A percentile compares a stretch with the other conserved stretches of the same genome.
Evolutionary conservation across 352 stramenopile species (phyloP).

Genomic region (Globisporangium camurandrum): DNA sequence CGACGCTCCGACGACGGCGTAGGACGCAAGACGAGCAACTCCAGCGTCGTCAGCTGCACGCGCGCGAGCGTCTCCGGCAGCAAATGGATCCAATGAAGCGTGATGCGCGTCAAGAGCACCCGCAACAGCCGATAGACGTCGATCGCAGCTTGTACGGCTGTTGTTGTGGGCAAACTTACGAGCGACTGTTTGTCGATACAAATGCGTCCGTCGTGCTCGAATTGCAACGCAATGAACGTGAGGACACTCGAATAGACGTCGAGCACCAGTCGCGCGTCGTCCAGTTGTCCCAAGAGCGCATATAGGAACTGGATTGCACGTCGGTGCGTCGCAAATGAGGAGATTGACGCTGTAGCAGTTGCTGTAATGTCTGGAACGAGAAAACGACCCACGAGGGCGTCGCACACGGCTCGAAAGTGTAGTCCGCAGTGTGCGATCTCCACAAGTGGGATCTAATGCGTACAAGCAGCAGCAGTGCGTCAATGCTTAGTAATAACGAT

Average conservation of each 20-base stretch:
- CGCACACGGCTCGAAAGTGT: slow-evolving; percentile 24
- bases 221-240: slow-evolving; percentile 25
- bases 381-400: slow-evolving; percentile 25
- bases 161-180: slow-evolving; percentile 5
- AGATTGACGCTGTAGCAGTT: too few relatives aligned
- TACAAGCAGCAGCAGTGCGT: background rate
- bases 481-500: too few relatives aligned
- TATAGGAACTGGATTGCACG: slow-evolving; percentile 28
- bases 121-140: slow-evolving; percentile 41
- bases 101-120: slow-evolving; percentile 21
- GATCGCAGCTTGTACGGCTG: slow-evolving; percentile 10
- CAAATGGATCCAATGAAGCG: slow-evolving; percentile 56
- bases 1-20: too few relatives aligned
- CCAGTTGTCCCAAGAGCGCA: slow-evolving; percentile 28
- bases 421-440: slow-evolving; percentile 44
- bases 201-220: slow-evolving; percentile 17
- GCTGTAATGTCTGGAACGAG: slow-evolving; percentile 15
- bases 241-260: slow-evolving; percentile 44
- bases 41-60: slow-evolving; percentile 31
- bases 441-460: slow-evolving; percentile 33
- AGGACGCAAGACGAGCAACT: slow-evolving; percentile 35
- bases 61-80: slow-evolving; percentile 29
- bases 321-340: background rate
- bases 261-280: slow-evolving; percentile 40
- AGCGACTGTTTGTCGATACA: slow-evolving; percentile 16